These are phyloP conservation scores for Monilinia polystroma DNA, from an alignment of 2,329 filamentous ascomycete species.

Conservation along the genomic window DNA sequence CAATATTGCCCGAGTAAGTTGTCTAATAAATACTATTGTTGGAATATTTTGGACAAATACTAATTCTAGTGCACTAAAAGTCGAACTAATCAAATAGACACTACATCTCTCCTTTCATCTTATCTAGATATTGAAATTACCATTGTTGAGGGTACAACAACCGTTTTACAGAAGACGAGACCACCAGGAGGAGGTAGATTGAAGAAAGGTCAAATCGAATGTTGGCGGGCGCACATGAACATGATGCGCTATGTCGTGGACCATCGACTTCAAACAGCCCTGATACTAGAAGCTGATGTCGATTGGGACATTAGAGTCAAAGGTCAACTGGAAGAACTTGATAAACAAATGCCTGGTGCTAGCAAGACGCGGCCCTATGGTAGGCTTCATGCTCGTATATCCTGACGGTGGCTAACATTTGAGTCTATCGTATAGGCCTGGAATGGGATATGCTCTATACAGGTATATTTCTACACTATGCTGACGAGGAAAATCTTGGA, in stretches of 20 bases:
- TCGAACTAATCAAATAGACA: constrained; percentile 15
- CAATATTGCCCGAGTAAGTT: constrained; percentile 4
- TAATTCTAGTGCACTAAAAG: background rate
- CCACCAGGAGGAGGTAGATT: constrained; percentile 5
- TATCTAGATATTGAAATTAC: constrained; percentile 9
- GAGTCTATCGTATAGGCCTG: background rate
- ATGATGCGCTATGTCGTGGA: constrained; percentile 18
- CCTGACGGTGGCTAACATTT: background rate
- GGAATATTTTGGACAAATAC: background rate
- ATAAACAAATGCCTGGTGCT: constrained; percentile 10
- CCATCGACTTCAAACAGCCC: constrained; percentile 12
- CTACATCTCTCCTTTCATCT: constrained; percentile 6
- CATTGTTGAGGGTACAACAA: background rate
- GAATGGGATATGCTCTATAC: constrained; percentile 12
- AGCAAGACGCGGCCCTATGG: constrained; percentile 6
- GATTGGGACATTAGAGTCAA: constrained; percentile 15
- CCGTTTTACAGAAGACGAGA: background rate
- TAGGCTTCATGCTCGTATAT: background rate
- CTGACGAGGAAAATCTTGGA: background rate
- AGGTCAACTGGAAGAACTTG: constrained; percentile 10
- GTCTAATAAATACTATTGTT: background rate
- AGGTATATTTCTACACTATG: background rate
- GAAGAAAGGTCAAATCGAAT: background rate
- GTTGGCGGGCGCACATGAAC: constrained; percentile 15
- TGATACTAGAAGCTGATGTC: constrained; percentile 15